A percentile compares a stretch with the other conserved stretches of the same genome.
Evolutionary conservation across 2,329 filamentous ascomycete genomes (phyloP).

Genomic region (Cryphonectria radicalis): DNA sequence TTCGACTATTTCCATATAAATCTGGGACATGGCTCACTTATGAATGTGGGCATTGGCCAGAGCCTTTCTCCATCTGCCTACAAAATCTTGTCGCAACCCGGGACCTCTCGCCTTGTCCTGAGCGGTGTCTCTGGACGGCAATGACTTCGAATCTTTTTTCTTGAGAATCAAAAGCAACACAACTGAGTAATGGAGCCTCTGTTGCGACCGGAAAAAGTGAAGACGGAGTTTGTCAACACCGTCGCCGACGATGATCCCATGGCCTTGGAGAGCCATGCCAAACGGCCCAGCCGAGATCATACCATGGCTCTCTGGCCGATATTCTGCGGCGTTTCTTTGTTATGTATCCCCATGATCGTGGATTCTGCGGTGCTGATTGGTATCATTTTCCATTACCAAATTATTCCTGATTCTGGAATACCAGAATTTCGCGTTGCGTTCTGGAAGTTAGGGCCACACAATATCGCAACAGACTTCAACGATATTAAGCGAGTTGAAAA

Average conservation of each 20-base stretch:
- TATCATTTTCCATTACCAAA: background rate
- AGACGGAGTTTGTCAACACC: background rate
- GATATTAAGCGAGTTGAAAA: background rate
- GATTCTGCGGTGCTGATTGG: background rate
- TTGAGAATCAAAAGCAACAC: background rate
- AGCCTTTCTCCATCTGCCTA: background rate
- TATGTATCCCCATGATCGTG: background rate
- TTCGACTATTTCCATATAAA: background rate
- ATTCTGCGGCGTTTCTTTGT: background rate
- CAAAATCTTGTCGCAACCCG: background rate
- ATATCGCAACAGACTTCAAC: background rate
- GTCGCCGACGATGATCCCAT: background rate
- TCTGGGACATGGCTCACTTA: background rate
- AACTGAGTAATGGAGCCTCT: background rate
- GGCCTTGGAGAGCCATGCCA: background rate
- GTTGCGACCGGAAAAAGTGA: background rate
- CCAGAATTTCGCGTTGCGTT: background rate
- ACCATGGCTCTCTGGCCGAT: background rate
- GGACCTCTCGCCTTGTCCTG: background rate
- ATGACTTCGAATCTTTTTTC: background rate
- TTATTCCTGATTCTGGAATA: conserved; percentile 1
- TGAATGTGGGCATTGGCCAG: background rate
- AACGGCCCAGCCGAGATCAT: background rate
- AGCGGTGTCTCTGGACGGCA: background rate
- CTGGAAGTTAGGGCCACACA: background rate